These are phyloP conservation scores for Arthroderma sp. DNA, from an alignment of 2,329 filamentous ascomycete species.

Conservation along the genomic window DNA sequence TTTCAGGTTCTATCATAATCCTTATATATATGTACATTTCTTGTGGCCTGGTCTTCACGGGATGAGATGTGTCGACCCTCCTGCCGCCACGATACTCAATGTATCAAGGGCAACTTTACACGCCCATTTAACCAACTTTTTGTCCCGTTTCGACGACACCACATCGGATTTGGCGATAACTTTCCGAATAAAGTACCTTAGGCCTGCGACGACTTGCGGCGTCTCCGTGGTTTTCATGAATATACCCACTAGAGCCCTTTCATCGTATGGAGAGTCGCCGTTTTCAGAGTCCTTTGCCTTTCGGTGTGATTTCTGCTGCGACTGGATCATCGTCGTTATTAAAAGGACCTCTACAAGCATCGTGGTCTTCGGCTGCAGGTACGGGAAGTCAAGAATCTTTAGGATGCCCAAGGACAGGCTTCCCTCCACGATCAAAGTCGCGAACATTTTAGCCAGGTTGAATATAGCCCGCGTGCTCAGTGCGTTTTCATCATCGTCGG, in stretches of 20 bases:
- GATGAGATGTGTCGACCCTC: neutral
- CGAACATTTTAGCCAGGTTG: conserved; percentile 57
- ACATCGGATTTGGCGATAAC: conserved; percentile 56
- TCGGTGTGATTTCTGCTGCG: conserved; percentile 38
- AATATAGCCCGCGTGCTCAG: conserved; percentile 49
- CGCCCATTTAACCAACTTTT: conserved; percentile 39
- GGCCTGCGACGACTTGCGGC: conserved; percentile 56
- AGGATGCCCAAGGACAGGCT: conserved; percentile 45
- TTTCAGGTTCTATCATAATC: neutral
- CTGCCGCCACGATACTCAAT: conserved; percentile 25
- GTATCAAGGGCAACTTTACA: conserved; percentile 32
- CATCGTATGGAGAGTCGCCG: conserved; percentile 34
- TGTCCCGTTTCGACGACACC: conserved; percentile 39
- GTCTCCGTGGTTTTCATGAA: conserved; percentile 54
- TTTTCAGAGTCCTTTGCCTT: conserved; percentile 17
- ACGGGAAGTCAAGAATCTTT: conserved; percentile 61
- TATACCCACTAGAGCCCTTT: conserved; percentile 50
- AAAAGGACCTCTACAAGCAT: conserved; percentile 72
- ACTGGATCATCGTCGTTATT: conserved; percentile 60
- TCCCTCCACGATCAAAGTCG: conserved; percentile 49
- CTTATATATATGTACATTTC: neutral
- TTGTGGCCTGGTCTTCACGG: neutral
- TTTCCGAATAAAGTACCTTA: conserved; percentile 71
- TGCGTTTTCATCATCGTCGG: conserved; percentile 38
- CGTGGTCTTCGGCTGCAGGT: conserved; percentile 62